Conservation (phyloP, 257 asterid genomes). For the Coffea canephora region DNA sequence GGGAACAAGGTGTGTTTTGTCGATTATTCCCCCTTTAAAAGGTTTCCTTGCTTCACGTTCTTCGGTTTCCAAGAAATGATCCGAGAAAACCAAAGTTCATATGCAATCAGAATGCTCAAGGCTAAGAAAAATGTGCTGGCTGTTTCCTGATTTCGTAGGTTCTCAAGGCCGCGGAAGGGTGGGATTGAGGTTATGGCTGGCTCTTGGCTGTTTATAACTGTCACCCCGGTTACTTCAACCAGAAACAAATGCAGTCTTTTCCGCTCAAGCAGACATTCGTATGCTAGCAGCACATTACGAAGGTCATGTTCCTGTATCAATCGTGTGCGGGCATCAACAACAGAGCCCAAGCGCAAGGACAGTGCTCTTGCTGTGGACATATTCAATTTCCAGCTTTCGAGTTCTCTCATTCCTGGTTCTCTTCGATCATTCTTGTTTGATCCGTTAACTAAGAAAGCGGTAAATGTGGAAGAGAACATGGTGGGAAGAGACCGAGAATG, state of each 20-base stretch:
- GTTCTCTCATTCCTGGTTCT: constrained; percentile 45
- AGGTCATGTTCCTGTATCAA: constrained; percentile 30
- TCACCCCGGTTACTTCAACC: constrained; percentile 31
- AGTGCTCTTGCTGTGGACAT: constrained; percentile 42
- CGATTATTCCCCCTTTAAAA: constrained; percentile 30
- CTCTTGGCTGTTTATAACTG: constrained; percentile 23
- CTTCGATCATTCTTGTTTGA: constrained; percentile 45
- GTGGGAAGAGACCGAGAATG: constrained; percentile 20
- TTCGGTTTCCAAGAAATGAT: constrained; percentile 24
- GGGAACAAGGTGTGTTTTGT: constrained; percentile 43
- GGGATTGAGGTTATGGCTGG: constrained; percentile 40
- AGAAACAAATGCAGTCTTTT: constrained; percentile 28
- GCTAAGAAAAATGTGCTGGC: background rate
- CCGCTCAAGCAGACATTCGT: constrained; percentile 13
- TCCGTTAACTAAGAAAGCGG: constrained; percentile 32
- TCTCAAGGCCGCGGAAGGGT: background rate
- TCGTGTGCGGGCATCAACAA: constrained; percentile 34
- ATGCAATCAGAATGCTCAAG: background rate
- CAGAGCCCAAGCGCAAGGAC: constrained; percentile 40
- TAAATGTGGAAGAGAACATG: constrained; percentile 15
- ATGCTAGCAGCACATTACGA: constrained; percentile 2
- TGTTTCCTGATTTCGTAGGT: background rate
- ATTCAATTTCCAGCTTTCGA: constrained; percentile 48
- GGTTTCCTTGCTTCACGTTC: constrained; percentile 6
- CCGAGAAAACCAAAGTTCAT: background rate